Conservation (phyloP, 1,284 basidiomycete species). For the Gomphus sp. region DNA sequence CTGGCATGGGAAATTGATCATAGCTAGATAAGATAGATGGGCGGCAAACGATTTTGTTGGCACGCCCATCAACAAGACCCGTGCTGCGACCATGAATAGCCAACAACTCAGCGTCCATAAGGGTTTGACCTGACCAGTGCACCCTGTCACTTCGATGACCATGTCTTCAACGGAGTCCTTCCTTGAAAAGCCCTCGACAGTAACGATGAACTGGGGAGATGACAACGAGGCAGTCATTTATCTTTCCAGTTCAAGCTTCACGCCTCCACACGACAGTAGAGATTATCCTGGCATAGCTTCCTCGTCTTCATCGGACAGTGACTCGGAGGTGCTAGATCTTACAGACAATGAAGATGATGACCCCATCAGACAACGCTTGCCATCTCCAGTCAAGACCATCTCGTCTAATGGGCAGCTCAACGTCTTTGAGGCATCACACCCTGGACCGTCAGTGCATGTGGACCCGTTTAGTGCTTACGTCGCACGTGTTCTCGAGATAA, state of each 20-base stretch:
- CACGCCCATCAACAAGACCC: too few species aligned
- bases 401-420: background rate
- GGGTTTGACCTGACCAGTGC: too few species aligned
- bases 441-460: background rate
- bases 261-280: background rate
- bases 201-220: background rate
- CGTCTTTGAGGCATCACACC: background rate
- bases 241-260: background rate
- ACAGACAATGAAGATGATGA: background rate
- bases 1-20: too few species aligned
- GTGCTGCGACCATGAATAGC: too few species aligned
- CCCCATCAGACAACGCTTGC: constrained; percentile 13
- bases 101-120: too few species aligned
- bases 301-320: too few species aligned
- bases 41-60: too few species aligned
- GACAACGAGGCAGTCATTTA: background rate
- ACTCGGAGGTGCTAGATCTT: background rate
- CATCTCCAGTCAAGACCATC: background rate
- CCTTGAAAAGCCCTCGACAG: background rate
- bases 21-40: too few species aligned
- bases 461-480: background rate
- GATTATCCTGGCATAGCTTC: background rate
- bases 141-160: too few species aligned
- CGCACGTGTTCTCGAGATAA: constrained; percentile 50
- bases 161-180: too few species aligned